Percentiles rank a stretch among this genome's conserved stretches.
Evolutionary conservation across 495 filamentous ascomycete species (phyloP).

Genomic region (Astrocystis sublimbata): DNA sequence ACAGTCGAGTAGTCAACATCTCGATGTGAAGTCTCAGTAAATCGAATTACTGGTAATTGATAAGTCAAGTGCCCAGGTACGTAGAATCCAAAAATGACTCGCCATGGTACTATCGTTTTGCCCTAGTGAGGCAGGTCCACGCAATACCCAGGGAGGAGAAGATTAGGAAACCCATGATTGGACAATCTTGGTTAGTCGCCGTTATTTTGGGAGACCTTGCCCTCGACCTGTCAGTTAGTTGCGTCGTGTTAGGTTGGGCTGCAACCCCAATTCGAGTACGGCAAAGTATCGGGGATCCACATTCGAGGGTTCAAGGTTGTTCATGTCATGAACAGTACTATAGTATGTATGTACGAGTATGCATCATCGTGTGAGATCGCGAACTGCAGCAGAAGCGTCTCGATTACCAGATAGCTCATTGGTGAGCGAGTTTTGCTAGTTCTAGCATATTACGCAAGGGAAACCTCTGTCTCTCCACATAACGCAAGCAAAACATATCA

Average conservation of each 20-base stretch:
- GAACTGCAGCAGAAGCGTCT: not conserved
- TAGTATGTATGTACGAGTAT: too few species aligned
- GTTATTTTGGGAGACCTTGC: not conserved
- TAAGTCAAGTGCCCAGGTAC: too few species aligned
- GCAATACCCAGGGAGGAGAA: not conserved
- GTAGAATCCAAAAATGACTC: not conserved
- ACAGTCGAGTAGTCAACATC: too few species aligned
- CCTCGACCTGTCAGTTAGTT: not conserved
- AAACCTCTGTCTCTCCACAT: not conserved
- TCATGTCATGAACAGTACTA: too few species aligned
- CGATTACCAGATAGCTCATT: not conserved
- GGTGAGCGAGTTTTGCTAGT: not conserved
- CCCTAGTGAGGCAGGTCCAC: conserved; percentile 13
- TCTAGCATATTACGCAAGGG: not conserved
- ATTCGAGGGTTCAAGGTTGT: too few species aligned
- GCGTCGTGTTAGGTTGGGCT: not conserved
- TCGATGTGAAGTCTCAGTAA: too few species aligned
- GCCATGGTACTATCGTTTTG: not conserved
- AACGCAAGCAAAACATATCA: not conserved
- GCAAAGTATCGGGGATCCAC: not conserved
- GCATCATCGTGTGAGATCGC: not conserved
- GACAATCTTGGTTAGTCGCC: not conserved
- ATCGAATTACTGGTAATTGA: too few species aligned
- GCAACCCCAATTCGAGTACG: not conserved
- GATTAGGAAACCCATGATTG: not conserved